Base-by-base conservation (phyloP, 1,284 basidiomycete genomes). In the Takashimella koratensis region DNA sequence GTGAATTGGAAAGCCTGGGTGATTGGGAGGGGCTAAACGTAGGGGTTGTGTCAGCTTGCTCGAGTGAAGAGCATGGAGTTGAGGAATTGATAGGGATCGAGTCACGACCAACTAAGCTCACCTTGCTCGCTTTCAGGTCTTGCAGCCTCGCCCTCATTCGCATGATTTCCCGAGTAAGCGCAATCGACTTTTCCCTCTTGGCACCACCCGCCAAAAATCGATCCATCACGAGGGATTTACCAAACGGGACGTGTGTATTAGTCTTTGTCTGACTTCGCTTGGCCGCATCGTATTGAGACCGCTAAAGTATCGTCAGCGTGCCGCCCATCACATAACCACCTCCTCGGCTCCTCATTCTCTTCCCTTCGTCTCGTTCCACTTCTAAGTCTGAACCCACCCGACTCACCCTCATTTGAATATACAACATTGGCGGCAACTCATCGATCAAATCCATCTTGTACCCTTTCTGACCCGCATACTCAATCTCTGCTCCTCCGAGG, bases 221-320 rank as follows among this genome's bases (percentile, higher is more conserved):
- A 71, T 97, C 94, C 83, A 98, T 85, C 65, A 83, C 86, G 5
- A 99, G 80, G 11, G 84, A 87, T 71, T 95, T 88, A 4, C 81
- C 85, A 68, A 96, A 95, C 64, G 87, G 88, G 60, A 99, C 85
- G 68, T 94, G 95, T 1, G 91, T 92, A 70, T 98, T 95, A 10
- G 89, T 93, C 75, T 99, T 99, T 79, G 88, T 94, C 16, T 93
- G 86, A 59, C 92, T 86, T 53, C 59, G 57, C 11, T 65, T 67
- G 2, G 57, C 52, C 10, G 58, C 83, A 71, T 99, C 94, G 77
- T 95, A 99, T 83, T 98, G 95, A 1, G 94, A 96, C 56, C 95
- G 83, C 88, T 98, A 63, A 13, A 30, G 36, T 21, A 40, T 62
- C 30, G 55, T 53, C 21, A 30, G 1, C 2, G 41, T 5, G 19